Percentiles rank a stretch among this genome's conserved stretches.
These are phyloP conservation scores for Rutstroemia sydowiana DNA, from an alignment of 2,329 filamentous ascomycete genomes.

Conservation along the genomic window DNA sequence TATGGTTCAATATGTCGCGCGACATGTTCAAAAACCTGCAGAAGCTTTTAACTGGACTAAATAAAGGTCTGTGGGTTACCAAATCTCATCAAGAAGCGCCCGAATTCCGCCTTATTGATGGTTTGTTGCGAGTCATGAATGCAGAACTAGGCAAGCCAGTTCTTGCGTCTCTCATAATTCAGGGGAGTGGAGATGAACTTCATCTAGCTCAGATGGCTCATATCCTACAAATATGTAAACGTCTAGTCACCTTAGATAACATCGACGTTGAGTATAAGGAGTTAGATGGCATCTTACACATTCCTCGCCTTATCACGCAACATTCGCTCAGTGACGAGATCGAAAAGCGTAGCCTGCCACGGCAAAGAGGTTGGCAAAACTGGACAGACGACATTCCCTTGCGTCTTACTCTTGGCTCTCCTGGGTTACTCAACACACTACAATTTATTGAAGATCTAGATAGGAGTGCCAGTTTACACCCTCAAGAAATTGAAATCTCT, in stretches of 20 bases:
- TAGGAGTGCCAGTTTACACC: background rate
- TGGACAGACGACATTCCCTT: background rate
- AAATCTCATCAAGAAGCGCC: background rate
- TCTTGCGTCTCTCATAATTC: background rate
- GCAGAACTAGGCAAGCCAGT: background rate
- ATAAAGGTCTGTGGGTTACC: background rate
- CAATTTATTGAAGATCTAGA: background rate
- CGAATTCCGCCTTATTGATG: background rate
- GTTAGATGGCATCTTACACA: conserved; percentile 1
- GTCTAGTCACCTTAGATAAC: background rate
- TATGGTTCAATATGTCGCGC: background rate
- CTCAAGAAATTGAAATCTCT: background rate
- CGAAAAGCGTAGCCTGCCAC: background rate
- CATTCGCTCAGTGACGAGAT: background rate
- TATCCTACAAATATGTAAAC: background rate
- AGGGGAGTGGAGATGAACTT: background rate
- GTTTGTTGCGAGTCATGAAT: background rate
- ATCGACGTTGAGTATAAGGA: conserved; percentile 11
- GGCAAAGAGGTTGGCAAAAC: background rate
- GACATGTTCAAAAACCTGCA: background rate
- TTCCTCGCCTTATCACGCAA: background rate
- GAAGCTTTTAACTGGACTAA: background rate
- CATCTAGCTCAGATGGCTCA: background rate
- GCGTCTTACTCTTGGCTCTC: background rate
- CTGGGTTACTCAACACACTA: background rate